These are phyloP conservation scores for Pilatotrama ljubarskyi DNA, from an alignment of 768 basidiomycete species.

Conservation along the genomic window DNA sequence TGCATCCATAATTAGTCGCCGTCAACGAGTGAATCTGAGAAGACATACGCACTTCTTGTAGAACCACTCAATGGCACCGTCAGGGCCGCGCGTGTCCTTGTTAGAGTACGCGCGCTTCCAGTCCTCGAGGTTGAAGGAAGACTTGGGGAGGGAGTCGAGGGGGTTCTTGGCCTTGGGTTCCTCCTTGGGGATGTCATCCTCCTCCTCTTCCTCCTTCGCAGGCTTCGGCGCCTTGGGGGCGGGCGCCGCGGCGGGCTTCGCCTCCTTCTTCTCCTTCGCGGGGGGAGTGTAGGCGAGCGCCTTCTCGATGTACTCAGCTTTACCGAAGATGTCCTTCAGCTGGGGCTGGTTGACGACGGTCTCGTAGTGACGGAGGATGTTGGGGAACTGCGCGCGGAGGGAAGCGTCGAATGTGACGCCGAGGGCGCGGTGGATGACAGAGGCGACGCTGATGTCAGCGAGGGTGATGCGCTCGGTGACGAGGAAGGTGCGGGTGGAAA, in stretches of 20 bases:
- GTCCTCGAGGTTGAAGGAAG: conserved; percentile 86
- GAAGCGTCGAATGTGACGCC: conserved; percentile 62
- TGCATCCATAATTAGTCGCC: conserved; percentile 31
- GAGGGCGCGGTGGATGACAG: conserved; percentile 55
- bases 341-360: conserved; percentile 85
- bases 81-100: conserved; percentile 88
- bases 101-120: conserved; percentile 99
- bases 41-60: conserved; percentile 77
- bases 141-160: conserved; percentile 87
- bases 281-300: conserved; percentile 70
- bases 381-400: conserved; percentile 65
- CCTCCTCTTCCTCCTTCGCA: conserved; percentile 64
- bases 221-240: conserved; percentile 50
- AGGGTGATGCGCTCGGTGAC: conserved; percentile 94
- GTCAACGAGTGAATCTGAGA: not conserved
- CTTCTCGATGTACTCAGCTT: conserved; percentile 65
- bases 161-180: conserved; percentile 96
- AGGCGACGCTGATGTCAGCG: conserved; percentile 78
- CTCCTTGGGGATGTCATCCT: conserved; percentile 64
- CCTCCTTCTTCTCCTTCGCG: conserved; percentile 66
- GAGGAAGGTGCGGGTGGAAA: conserved; percentile 82
- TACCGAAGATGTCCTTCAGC: conserved; percentile 66
- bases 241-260: conserved; percentile 31
- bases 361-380: conserved; percentile 82
- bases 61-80: conserved; percentile 92